A percentile compares a stretch with the other conserved stretches of the same genome.
These are phyloP conservation scores for Staphylotrichum tortipilum DNA, from an alignment of 495 filamentous ascomycete genomes.

Conservation along the genomic window DNA sequence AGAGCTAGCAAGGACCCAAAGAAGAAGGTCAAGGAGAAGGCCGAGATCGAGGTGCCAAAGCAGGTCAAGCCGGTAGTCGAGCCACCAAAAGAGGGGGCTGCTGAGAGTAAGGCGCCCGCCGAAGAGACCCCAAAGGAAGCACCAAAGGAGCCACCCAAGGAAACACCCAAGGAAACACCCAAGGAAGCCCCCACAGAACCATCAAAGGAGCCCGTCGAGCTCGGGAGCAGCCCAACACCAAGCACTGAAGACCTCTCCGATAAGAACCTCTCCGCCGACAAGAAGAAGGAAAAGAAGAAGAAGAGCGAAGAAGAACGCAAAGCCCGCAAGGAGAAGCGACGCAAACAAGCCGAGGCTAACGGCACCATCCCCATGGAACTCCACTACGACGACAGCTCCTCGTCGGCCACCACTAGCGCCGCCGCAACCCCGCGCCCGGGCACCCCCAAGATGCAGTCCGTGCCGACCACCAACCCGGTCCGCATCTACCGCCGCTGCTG, in stretches of 20 bases:
- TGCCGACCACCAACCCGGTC: constrained; percentile 80
- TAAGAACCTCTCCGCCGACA: constrained; percentile 18
- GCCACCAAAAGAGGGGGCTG: constrained; percentile 43
- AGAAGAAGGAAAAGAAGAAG: constrained; percentile 88
- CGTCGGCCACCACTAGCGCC: constrained; percentile 14
- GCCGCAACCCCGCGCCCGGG: constrained; percentile 16
- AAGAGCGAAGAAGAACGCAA: constrained; percentile 79
- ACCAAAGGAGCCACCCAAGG: constrained; percentile 15
- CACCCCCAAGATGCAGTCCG: constrained; percentile 47
- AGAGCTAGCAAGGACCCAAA: constrained; percentile 50
- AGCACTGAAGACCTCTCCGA: constrained; percentile 12
- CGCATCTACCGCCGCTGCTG: constrained; percentile 93
- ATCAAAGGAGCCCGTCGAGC: constrained; percentile 18
- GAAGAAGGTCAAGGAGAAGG: constrained; percentile 58
- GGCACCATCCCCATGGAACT: constrained; percentile 74
- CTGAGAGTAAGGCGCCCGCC: constrained; percentile 34
- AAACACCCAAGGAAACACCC: constrained; percentile 15
- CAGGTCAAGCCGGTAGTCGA: constrained; percentile 44
- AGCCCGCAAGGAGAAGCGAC: constrained; percentile 74
- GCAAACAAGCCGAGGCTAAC: constrained; percentile 70
- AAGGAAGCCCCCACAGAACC: constrained; percentile 32
- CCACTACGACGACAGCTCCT: constrained; percentile 48
- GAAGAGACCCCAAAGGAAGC: constrained; percentile 38
- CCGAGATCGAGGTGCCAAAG: constrained; percentile 62
- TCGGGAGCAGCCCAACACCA: constrained; percentile 24